A percentile compares a stretch with the other conserved stretches of the same genome.
These are phyloP conservation scores for Senna siamea DNA, from an alignment of 306 rosid genomes.

Conservation along the genomic window DNA sequence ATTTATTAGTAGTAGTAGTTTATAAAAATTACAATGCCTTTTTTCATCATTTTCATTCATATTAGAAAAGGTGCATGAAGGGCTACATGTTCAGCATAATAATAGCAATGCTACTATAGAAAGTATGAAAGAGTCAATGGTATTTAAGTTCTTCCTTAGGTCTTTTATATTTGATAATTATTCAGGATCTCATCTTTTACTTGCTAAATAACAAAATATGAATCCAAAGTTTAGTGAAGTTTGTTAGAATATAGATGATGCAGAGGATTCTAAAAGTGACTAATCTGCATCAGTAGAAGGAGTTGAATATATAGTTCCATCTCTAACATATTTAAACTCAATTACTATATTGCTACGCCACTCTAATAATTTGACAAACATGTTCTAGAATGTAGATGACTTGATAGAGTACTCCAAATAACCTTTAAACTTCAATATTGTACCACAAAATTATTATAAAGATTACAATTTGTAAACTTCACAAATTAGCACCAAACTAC, in stretches of 20 bases:
- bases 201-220: neutral
- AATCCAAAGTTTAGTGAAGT: neutral
- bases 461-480: neutral
- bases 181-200: neutral
- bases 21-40: neutral
- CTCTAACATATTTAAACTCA: neutral
- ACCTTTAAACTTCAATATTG: neutral
- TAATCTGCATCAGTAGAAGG: too few species aligned
- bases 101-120: neutral
- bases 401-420: neutral
- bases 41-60: neutral
- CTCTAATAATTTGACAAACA: neutral
- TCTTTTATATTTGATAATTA: too few species aligned
- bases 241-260: neutral
- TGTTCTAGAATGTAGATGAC: neutral
- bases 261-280: neutral
- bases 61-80: neutral
- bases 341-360: neutral
- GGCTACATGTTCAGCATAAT: neutral
- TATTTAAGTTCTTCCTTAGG: too few species aligned
- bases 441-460: neutral
- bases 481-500: too few species aligned
- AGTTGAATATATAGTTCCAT: too few species aligned
- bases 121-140: too few species aligned
- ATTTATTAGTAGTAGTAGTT: neutral